Conservation (phyloP, 306 rosid species). For the Parietaria judaica region DNA sequence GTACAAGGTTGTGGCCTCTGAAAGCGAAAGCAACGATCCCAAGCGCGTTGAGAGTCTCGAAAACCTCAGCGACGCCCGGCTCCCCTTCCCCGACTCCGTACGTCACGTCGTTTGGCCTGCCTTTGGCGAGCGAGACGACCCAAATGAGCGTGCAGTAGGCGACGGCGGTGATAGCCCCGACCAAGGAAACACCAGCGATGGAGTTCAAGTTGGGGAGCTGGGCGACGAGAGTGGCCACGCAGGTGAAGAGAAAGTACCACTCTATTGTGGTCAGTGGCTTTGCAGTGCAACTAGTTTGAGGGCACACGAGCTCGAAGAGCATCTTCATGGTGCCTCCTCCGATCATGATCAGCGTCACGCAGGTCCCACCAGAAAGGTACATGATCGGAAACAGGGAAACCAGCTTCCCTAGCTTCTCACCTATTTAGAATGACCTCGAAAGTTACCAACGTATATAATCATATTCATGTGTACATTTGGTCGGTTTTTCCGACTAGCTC, state of each 20-base stretch:
- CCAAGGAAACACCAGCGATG: conserved; percentile 56
- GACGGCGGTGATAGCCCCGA: conserved; percentile 55
- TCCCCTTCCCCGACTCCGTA: conserved; percentile 27
- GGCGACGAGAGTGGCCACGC: conserved; percentile 45
- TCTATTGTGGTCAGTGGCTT: conserved; percentile 33
- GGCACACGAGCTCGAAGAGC: conserved; percentile 39
- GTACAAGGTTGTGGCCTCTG: conserved; percentile 74
- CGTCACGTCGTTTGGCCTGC: conserved; percentile 24
- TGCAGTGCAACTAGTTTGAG: conserved; percentile 14
- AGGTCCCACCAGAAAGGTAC: conserved; percentile 73
- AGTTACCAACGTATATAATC: background rate
- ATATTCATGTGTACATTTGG: too few relatives aligned
- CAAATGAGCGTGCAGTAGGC: conserved; percentile 53
- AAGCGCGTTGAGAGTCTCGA: conserved; percentile 42
- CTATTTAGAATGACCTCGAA: conserved; percentile 22
- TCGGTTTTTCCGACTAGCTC: too few relatives aligned
- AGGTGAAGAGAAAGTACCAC: conserved; percentile 59
- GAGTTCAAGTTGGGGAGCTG: conserved; percentile 79
- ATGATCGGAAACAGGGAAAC: conserved; percentile 51
- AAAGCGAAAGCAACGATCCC: conserved; percentile 72
- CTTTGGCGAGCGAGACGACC: conserved; percentile 37
- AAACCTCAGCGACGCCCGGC: conserved; percentile 23
- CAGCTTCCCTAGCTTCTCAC: conserved; percentile 58
- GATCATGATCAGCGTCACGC: conserved; percentile 63
- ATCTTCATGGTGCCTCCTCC: conserved; percentile 73